A percentile compares a stretch with the other conserved stretches of the same genome.
phyloP scores from a whole-genome alignment of 2,329 filamentous ascomycete genomes.

The Metarhizium humberi region DNA sequence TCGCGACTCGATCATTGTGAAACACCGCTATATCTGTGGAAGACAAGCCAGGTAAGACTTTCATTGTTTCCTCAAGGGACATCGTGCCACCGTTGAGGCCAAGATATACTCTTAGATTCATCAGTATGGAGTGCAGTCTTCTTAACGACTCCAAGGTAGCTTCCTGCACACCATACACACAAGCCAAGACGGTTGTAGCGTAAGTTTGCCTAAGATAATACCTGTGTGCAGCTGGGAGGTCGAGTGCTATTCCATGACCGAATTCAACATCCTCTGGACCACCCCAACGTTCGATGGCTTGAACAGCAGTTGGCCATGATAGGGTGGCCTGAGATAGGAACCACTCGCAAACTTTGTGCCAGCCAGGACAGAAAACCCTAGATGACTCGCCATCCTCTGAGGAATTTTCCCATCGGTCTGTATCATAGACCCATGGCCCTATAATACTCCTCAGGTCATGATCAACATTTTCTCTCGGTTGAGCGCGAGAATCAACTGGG shows the following conservation, averaged over 20 bases:
- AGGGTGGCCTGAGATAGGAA: conserved; percentile 48
- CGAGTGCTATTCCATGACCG: conserved; percentile 46
- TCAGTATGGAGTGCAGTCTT: conserved; percentile 50
- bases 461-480: conserved; percentile 35
- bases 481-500: conserved; percentile 36
- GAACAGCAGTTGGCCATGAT: conserved; percentile 53
- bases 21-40: conserved; percentile 14
- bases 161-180: conserved; percentile 57
- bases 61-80: conserved; percentile 37
- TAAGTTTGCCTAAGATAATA: conserved; percentile 54
- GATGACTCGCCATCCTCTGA: conserved; percentile 11
- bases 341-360: conserved; percentile 63
- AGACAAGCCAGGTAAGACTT: conserved; percentile 31
- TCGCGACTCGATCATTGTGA: conserved; percentile 16
- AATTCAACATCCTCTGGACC: conserved; percentile 63
- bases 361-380: conserved; percentile 44
- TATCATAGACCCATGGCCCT: conserved; percentile 64
- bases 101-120: conserved; percentile 45
- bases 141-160: conserved; percentile 47
- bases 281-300: conserved; percentile 61
- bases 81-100: conserved; percentile 49
- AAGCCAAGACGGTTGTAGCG: conserved; percentile 57
- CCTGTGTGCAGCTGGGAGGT: conserved; percentile 52
- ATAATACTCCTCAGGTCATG: conserved; percentile 60
- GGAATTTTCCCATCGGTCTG: conserved; percentile 41